A percentile compares a stretch with the other conserved stretches of the same genome.
Evolutionary conservation across 1,284 basidiomycete genomes (phyloP).

Genomic region (Thecaphora thlaspeos): DNA sequence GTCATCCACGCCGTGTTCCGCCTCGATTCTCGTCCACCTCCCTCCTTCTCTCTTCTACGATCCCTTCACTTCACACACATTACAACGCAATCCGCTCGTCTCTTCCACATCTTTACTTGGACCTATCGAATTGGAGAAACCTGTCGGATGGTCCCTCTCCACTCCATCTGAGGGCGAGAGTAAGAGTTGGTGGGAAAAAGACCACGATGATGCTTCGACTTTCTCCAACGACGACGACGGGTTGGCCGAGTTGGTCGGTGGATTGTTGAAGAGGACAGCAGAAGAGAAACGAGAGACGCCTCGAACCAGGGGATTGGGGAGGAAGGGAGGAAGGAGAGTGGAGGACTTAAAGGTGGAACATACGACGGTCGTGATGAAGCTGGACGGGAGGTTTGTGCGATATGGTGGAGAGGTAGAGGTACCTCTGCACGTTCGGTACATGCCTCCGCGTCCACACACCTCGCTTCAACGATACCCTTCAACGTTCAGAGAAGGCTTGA

Average conservation of each 20-base stretch:
- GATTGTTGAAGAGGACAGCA: too few relatives aligned
- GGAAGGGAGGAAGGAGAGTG: not conserved
- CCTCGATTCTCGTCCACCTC: slow-evolving; percentile 12
- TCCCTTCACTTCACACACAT: slow-evolving; percentile 9
- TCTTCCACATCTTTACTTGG: not conserved
- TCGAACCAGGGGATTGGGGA: slow-evolving; percentile 1
- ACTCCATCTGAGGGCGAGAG: not conserved
- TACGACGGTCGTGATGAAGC: slow-evolving; percentile 1
- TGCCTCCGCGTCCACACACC: slow-evolving; percentile 1
- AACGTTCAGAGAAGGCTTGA: too few relatives aligned
- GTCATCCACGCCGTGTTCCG: too few relatives aligned
- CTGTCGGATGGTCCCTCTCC: slow-evolving; percentile 9
- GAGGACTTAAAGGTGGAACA: slow-evolving; percentile 4
- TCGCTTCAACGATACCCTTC: too few relatives aligned
- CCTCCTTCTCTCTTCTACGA: slow-evolving; percentile 23
- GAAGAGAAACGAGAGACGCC: too few relatives aligned
- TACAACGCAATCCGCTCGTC: not conserved
- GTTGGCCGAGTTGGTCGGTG: too few relatives aligned
- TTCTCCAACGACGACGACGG: not conserved
- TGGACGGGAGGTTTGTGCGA: too few relatives aligned
- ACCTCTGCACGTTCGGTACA: slow-evolving; percentile 14
- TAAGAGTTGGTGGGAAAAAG: slow-evolving; percentile 6
- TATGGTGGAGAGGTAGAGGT: slow-evolving; percentile 7
- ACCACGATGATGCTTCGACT: not conserved
- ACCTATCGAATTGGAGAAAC: slow-evolving; percentile 11